Conservation (phyloP, 331 rosid species). For the Rosa hybrid region DNA sequence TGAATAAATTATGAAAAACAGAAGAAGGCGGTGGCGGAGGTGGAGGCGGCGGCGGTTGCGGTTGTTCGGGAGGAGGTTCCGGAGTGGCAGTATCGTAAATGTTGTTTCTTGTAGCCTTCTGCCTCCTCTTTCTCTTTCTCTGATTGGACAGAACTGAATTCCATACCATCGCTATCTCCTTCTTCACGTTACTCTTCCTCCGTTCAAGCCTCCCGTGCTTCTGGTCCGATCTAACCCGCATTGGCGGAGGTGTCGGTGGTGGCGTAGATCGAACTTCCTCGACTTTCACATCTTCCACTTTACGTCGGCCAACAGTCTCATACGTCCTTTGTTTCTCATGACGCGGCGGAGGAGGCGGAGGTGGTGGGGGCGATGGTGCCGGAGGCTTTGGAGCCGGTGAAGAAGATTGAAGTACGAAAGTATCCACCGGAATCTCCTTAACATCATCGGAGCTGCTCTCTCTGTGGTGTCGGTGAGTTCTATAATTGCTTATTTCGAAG, state of each 20-base stretch:
- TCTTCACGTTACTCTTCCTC: conserved; percentile 66
- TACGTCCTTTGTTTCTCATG: conserved; percentile 32
- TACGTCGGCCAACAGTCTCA: conserved; percentile 15
- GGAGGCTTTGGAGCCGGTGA: conserved; percentile 12
- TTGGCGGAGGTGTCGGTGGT: conserved; percentile 40
- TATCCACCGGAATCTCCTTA: conserved; percentile 74
- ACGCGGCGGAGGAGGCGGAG: conserved; percentile 39
- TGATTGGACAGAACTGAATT: conserved; percentile 58
- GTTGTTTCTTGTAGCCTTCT: conserved; percentile 23
- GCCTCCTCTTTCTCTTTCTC: conserved; percentile 60
- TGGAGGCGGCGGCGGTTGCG: conserved; percentile 57
- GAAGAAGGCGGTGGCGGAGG: conserved; percentile 69
- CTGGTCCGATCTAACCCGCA: conserved; percentile 42
- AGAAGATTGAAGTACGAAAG: conserved; percentile 37
- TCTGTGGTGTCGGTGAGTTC: not conserved
- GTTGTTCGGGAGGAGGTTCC: conserved; percentile 29
- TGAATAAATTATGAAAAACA: conserved; percentile 59
- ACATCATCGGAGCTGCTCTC: conserved; percentile 5
- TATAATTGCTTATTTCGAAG: conserved; percentile 49
- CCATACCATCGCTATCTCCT: conserved; percentile 74
- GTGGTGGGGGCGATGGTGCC: conserved; percentile 46
- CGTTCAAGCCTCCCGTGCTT: conserved; percentile 44
- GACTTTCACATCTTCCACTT: conserved; percentile 1
- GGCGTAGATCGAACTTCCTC: conserved; percentile 32
- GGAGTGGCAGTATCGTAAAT: conserved; percentile 23